phyloP scores from a whole-genome alignment of 2,329 filamentous ascomycete species.

The Pleoardoris graminearum region DNA sequence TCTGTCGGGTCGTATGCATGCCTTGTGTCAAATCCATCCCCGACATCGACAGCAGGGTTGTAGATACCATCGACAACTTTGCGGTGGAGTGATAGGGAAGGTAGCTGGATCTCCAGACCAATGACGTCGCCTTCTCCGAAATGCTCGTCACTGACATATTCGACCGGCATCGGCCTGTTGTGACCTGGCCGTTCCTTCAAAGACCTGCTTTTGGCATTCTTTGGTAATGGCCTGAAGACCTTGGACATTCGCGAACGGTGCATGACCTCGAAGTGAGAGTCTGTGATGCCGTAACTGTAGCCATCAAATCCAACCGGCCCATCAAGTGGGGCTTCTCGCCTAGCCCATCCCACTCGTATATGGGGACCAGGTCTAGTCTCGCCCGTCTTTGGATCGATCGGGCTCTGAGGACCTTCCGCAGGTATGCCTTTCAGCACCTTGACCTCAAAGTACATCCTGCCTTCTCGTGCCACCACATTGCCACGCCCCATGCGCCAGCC shows the following conservation, averaged over 20 bases:
- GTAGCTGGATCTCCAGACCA: conserved; percentile 88
- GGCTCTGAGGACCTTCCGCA: conserved; percentile 47
- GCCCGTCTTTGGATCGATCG: conserved; percentile 37
- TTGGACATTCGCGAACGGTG: conserved; percentile 93
- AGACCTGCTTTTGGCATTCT: conserved; percentile 44
- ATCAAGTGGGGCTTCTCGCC: conserved; percentile 79
- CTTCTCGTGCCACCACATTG: conserved; percentile 88
- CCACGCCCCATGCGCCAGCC: conserved; percentile 89
- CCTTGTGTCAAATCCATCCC: conserved; percentile 59
- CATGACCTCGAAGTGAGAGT: conserved; percentile 87
- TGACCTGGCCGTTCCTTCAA: conserved; percentile 45
- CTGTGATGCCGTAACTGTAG: conserved; percentile 92
- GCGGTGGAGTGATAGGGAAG: conserved; percentile 80
- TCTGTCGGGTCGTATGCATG: conserved; percentile 44
- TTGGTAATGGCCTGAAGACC: conserved; percentile 60
- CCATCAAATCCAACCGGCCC: conserved; percentile 84
- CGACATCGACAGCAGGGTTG: conserved; percentile 78
- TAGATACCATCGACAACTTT: conserved; percentile 87
- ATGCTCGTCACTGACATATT: conserved; percentile 67
- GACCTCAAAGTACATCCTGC: conserved; percentile 92
- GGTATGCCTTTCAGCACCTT: conserved; percentile 79
- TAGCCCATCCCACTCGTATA: conserved; percentile 83
- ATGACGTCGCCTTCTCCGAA: conserved; percentile 91
- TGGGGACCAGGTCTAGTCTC: conserved; percentile 57
- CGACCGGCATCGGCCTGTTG: conserved; percentile 41